These are phyloP conservation scores for Boechera retrofracta DNA, from an alignment of 345 rosid genomes.

Conservation along the genomic window DNA sequence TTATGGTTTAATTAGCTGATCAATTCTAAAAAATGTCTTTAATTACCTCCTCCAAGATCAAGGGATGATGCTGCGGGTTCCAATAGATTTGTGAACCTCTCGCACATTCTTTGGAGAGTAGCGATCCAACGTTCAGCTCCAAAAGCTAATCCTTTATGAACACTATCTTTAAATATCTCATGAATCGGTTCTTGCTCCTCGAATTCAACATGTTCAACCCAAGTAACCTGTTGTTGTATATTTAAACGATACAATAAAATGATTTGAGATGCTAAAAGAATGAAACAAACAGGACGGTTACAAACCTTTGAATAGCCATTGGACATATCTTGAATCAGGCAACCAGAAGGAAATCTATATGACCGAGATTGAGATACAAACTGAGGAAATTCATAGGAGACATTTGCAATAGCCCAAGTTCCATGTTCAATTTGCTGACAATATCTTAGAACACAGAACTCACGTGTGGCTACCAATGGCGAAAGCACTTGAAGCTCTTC, in stretches of 20 bases:
- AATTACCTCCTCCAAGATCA: conserved; percentile 78
- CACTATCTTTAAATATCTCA: conserved; percentile 61
- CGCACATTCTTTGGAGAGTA: conserved; percentile 80
- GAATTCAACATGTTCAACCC: conserved; percentile 87
- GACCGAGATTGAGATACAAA: conserved; percentile 60
- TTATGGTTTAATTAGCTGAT: neutral
- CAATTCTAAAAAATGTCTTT: neutral
- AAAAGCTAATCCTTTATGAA: conserved; percentile 76
- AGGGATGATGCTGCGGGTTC: conserved; percentile 65
- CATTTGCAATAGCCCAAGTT: conserved; percentile 80
- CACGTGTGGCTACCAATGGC: conserved; percentile 74
- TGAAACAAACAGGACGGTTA: conserved; percentile 16
- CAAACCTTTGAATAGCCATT: conserved; percentile 94
- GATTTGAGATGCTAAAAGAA: conserved; percentile 6
- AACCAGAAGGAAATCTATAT: conserved; percentile 85
- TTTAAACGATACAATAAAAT: conserved; percentile 17
- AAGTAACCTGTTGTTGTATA: conserved; percentile 62
- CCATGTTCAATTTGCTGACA: conserved; percentile 91
- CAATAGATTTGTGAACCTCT: conserved; percentile 68
- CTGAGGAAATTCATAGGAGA: conserved; percentile 81
- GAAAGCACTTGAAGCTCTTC: conserved; percentile 95
- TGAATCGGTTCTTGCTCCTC: conserved; percentile 67
- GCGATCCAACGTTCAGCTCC: conserved; percentile 95
- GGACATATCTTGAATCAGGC: conserved; percentile 92
- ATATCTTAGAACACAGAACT: conserved; percentile 71